phyloP scores from a whole-genome alignment of 2,329 filamentous ascomycete genomes.

The Pseudogymnoascus sp. region DNA sequence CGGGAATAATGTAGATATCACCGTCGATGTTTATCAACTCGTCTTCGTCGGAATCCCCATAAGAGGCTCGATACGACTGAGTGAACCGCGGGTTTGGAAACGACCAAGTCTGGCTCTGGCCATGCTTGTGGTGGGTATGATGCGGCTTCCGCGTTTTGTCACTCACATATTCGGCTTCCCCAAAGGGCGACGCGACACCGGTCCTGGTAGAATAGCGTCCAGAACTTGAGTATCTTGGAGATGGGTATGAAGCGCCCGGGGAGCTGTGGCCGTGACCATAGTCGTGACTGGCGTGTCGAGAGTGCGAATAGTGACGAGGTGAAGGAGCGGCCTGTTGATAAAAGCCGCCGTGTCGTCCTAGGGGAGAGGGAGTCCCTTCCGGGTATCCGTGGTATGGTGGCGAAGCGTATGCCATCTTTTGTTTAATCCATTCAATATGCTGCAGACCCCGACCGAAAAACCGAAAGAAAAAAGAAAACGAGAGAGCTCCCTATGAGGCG shows the following conservation, averaged over 20 bases:
- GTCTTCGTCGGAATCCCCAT: slow-evolving; percentile 30
- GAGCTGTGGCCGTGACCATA: slow-evolving; percentile 22
- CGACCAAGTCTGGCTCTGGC: slow-evolving; percentile 8
- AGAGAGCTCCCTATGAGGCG: neutral
- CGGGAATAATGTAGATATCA: slow-evolving; percentile 23
- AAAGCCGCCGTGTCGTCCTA: slow-evolving; percentile 24
- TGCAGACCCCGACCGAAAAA: slow-evolving; percentile 4
- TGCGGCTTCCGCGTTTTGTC: slow-evolving; percentile 20
- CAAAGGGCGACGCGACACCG: slow-evolving; percentile 12
- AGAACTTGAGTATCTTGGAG: slow-evolving; percentile 28
- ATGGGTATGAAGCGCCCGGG: slow-evolving; percentile 21
- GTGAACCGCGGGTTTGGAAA: slow-evolving; percentile 21
- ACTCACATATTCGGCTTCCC: slow-evolving; percentile 29
- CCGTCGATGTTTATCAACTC: slow-evolving; percentile 20
- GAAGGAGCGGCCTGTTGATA: slow-evolving; percentile 19
- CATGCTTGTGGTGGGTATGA: slow-evolving; percentile 24
- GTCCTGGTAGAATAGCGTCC: slow-evolving; percentile 27
- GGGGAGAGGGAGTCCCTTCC: slow-evolving; percentile 26
- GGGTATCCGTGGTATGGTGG: slow-evolving; percentile 23
- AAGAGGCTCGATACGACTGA: slow-evolving; percentile 28
- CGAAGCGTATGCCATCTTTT: slow-evolving; percentile 7
- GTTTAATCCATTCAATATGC: slow-evolving; percentile 6
- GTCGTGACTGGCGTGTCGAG: slow-evolving; percentile 26
- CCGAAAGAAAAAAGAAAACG: slow-evolving; percentile 1
- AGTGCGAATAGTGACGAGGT: slow-evolving; percentile 20